Percentiles rank a stretch among this genome's conserved stretches.
Conservation (phyloP, 2,329 filamentous ascomycete species). For the Calycina marina region DNA sequence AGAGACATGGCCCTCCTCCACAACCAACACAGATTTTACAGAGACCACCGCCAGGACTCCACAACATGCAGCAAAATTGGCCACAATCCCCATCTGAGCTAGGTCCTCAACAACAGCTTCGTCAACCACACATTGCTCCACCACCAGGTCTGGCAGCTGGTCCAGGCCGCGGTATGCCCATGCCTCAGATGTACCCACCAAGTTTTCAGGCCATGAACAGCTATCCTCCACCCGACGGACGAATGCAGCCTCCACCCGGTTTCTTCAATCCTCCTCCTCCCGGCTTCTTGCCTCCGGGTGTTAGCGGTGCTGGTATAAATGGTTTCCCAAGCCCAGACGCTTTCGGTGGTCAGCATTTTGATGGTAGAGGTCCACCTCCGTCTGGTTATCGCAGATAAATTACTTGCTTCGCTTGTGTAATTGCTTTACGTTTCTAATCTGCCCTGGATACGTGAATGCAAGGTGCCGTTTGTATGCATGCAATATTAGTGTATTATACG, state of each 20-base stretch:
- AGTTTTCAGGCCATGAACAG: slow-evolving; percentile 24
- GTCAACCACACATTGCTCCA: slow-evolving; percentile 40
- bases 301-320: too few species aligned
- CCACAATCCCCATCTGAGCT: slow-evolving; percentile 16
- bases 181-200: slow-evolving; percentile 42
- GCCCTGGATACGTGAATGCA: too few species aligned
- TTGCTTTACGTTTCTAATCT: too few species aligned
- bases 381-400: slow-evolving; percentile 20
- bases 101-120: slow-evolving; percentile 26
- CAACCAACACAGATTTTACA: slow-evolving; percentile 51
- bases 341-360: slow-evolving; percentile 35
- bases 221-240: not conserved
- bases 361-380: slow-evolving; percentile 36
- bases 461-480: too few species aligned
- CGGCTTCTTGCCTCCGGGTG: slow-evolving; percentile 38
- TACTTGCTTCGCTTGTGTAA: too few species aligned
- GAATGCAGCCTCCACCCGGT: slow-evolving; percentile 31
- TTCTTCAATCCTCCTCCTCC: slow-evolving; percentile 25
- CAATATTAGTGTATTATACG: too few species aligned
- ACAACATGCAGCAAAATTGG: slow-evolving; percentile 33
- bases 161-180: slow-evolving; percentile 27
- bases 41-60: slow-evolving; percentile 45
- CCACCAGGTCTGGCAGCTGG: slow-evolving; percentile 38
- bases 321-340: slow-evolving; percentile 41
- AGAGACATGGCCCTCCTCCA: slow-evolving; percentile 23